These are phyloP conservation scores for Rosa lucieae DNA, from an alignment of 306 rosid genomes.

Conservation along the genomic window DNA sequence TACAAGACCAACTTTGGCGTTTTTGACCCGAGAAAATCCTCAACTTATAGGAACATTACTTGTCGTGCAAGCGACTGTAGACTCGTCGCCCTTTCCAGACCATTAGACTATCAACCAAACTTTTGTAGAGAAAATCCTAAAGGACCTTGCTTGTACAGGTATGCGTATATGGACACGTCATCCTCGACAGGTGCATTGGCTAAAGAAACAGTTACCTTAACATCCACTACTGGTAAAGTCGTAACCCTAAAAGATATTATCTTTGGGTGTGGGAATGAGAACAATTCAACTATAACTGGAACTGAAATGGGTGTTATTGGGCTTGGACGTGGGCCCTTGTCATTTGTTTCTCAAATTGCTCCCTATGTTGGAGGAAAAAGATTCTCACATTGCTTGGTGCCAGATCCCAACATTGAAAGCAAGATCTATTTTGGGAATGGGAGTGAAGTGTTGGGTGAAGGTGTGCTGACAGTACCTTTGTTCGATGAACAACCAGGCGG, in stretches of 20 bases:
- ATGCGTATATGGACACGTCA: conserved; percentile 40
- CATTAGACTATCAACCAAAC: too few species aligned
- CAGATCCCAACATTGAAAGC: conserved; percentile 33
- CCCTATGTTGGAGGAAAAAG: conserved; percentile 36
- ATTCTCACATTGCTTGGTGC: conserved; percentile 60
- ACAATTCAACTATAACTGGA: conserved; percentile 29
- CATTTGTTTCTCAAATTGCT: conserved; percentile 54
- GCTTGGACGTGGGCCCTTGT: conserved; percentile 50
- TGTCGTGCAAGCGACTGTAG: too few species aligned
- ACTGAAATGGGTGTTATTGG: conserved; percentile 61
- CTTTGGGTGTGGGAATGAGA: conserved; percentile 54
- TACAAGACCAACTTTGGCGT: conserved; percentile 36
- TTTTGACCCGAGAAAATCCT: conserved; percentile 50
- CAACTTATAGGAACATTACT: neutral
- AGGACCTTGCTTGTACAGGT: conserved; percentile 23
- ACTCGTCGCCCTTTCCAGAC: too few species aligned
- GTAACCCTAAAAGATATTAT: conserved; percentile 28
- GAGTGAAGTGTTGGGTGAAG: conserved; percentile 49
- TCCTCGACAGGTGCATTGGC: conserved; percentile 40
- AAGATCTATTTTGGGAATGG: conserved; percentile 48
- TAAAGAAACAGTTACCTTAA: conserved; percentile 34
- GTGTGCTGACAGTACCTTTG: conserved; percentile 20
- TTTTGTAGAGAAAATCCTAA: too few species aligned
- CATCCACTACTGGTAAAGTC: conserved; percentile 27
- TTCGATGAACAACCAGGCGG: too few species aligned